Evolutionary conservation across 2,329 filamentous ascomycete genomes (phyloP).

Genomic region (Fulvia fulva): DNA sequence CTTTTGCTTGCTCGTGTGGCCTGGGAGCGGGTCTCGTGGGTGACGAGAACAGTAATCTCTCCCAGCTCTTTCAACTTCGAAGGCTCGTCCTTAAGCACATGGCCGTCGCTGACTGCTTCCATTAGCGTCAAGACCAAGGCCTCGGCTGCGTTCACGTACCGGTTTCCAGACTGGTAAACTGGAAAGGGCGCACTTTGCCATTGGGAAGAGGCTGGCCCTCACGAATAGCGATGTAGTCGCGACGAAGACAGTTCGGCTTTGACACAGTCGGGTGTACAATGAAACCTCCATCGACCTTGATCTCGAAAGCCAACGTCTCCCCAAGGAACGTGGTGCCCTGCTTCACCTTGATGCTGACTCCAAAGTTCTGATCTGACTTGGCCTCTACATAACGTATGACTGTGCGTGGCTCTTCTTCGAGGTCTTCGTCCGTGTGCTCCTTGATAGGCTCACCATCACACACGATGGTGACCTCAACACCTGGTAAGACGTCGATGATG

Average conservation of each 20-base stretch:
- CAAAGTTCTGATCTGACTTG: not conserved
- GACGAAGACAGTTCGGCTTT: too few species aligned
- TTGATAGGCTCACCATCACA: slow-evolving; percentile 17
- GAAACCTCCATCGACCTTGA: not conserved
- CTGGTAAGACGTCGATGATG: slow-evolving; percentile 15
- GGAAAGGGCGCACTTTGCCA: too few species aligned
- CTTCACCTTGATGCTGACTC: not conserved
- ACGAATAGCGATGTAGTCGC: too few species aligned
- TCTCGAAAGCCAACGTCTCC: not conserved
- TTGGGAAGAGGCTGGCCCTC: too few species aligned
- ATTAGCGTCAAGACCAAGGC: not conserved
- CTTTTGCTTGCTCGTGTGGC: not conserved
- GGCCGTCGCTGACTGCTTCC: not conserved
- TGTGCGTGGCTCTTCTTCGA: not conserved
- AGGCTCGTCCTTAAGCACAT: not conserved
- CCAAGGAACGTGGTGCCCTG: not conserved
- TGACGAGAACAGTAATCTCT: not conserved
- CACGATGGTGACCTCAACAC: slow-evolving; percentile 18
- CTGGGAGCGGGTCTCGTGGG: too few species aligned
- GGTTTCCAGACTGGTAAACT: too few species aligned
- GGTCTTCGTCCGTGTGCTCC: slow-evolving; percentile 19
- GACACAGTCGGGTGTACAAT: not conserved
- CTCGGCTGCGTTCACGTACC: not conserved
- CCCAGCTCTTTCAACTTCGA: not conserved
- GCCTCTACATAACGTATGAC: not conserved